Conservation (phyloP, 108 stramenopile genomes). For the Skeletonema grethae region DNA sequence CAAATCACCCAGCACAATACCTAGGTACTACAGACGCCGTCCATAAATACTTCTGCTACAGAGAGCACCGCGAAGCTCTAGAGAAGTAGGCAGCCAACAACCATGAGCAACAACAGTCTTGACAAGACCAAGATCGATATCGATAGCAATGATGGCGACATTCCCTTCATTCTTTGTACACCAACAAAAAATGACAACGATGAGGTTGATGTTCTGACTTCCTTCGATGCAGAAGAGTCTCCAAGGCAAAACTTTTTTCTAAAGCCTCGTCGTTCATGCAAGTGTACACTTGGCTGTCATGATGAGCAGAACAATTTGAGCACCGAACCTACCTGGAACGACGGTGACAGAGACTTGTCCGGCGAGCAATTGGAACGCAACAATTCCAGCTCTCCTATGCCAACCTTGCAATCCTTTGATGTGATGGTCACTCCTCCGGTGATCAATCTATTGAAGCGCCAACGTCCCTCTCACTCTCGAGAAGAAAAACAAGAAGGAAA, state of each 20-base stretch:
- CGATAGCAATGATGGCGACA: neutral
- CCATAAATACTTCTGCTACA: too few relatives aligned
- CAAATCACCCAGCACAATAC: too few relatives aligned
- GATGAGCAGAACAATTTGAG: neutral
- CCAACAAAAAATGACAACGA: neutral
- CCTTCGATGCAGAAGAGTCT: neutral
- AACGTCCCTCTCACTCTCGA: neutral
- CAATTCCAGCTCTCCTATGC: neutral
- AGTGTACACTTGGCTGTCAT: neutral
- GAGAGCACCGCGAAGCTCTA: too few relatives aligned
- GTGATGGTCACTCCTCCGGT: neutral
- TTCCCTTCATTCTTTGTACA: neutral
- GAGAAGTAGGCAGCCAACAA: too few relatives aligned
- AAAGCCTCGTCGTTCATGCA: neutral
- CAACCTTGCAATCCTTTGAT: neutral
- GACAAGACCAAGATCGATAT: too few relatives aligned
- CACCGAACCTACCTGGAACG: neutral
- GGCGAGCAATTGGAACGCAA: neutral
- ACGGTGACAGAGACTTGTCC: neutral
- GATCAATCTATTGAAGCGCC: conserved; percentile 1
- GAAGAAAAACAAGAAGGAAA: neutral
- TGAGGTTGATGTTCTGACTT: neutral
- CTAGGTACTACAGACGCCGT: too few relatives aligned
- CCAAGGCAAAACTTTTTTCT: neutral
- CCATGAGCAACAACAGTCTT: too few relatives aligned